These are phyloP conservation scores for Clonostachys sp. DNA, from an alignment of 2,329 filamentous ascomycete species.

Conservation along the genomic window DNA sequence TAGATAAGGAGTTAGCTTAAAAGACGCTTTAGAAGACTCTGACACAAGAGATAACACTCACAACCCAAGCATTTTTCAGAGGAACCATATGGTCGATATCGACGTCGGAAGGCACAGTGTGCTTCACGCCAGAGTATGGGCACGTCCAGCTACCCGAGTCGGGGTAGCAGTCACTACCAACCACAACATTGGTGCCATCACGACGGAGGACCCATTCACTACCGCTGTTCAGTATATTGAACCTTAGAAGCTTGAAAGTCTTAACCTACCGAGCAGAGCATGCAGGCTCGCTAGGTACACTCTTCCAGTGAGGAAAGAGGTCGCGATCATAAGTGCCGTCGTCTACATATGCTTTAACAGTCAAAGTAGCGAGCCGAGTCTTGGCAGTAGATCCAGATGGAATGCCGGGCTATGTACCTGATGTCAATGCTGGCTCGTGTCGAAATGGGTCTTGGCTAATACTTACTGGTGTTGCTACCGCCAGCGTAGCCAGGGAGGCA, in stretches of 20 bases:
- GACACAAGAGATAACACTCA: slow-evolving; percentile 25
- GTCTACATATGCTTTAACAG: slow-evolving; percentile 49
- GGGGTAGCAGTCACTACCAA: slow-evolving; percentile 53
- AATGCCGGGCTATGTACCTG: slow-evolving; percentile 36
- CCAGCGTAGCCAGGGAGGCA: too few relatives aligned
- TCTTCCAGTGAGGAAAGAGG: slow-evolving; percentile 69
- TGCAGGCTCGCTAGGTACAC: slow-evolving; percentile 42
- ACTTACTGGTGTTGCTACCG: too few relatives aligned
- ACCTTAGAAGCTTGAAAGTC: not conserved
- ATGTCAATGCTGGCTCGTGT: not conserved
- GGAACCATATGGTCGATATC: too few relatives aligned
- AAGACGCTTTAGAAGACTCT: too few relatives aligned
- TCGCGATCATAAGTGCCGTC: slow-evolving; percentile 57
- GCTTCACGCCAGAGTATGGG: slow-evolving; percentile 64
- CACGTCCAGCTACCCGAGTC: slow-evolving; percentile 65
- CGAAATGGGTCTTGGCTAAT: too few relatives aligned
- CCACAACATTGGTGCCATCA: slow-evolving; percentile 61
- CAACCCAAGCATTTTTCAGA: too few relatives aligned
- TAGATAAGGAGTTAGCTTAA: too few relatives aligned
- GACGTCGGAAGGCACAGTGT: slow-evolving; percentile 59
- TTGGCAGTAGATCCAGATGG: slow-evolving; percentile 53
- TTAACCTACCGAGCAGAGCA: slow-evolving; percentile 60
- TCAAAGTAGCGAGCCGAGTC: slow-evolving; percentile 51
- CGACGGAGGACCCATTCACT: slow-evolving; percentile 67
- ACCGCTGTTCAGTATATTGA: not conserved